Evolutionary conservation across 2,329 filamentous ascomycete species (phyloP).

Genomic region (Ceratocystiopsis minuta): DNA sequence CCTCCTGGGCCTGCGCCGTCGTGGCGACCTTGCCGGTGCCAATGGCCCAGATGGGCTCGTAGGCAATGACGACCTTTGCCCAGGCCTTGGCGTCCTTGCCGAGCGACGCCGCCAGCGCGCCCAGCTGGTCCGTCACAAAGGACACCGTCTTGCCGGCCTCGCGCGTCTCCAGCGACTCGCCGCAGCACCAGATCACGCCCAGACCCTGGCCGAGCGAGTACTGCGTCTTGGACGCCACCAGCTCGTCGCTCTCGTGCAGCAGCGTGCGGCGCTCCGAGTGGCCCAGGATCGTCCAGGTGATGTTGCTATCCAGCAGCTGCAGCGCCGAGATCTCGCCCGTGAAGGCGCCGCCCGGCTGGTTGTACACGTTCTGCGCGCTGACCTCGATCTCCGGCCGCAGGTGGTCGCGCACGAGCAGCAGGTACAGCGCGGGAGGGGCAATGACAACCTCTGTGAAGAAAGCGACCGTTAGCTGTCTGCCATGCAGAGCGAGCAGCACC

Average conservation of each 20-base stretch:
- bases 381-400: conserved; percentile 64
- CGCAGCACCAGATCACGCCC: conserved; percentile 90
- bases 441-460: conserved; percentile 67
- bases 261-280: conserved; percentile 91
- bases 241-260: conserved; percentile 67
- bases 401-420: conserved; percentile 66
- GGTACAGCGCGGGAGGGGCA: conserved; percentile 78
- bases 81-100: conserved; percentile 43
- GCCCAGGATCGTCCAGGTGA: conserved; percentile 81
- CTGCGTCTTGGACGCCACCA: conserved; percentile 90
- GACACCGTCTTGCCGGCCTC: conserved; percentile 73
- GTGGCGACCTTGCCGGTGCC: conserved; percentile 89
- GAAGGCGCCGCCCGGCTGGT: conserved; percentile 92
- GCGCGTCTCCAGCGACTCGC: conserved; percentile 85
- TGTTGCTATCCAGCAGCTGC: conserved; percentile 75
- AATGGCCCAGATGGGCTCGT: conserved; percentile 95
- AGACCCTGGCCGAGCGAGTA: conserved; percentile 73
- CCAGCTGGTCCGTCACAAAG: conserved; percentile 70
- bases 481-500: no score
- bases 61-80: conserved; percentile 88
- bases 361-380: conserved; percentile 89
- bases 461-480: no score
- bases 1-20: conserved; percentile 80
- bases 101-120: conserved; percentile 54
- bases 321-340: conserved; percentile 89